phyloP scores from a whole-genome alignment of 768 basidiomycete species.

The Leccinum boreale region DNA sequence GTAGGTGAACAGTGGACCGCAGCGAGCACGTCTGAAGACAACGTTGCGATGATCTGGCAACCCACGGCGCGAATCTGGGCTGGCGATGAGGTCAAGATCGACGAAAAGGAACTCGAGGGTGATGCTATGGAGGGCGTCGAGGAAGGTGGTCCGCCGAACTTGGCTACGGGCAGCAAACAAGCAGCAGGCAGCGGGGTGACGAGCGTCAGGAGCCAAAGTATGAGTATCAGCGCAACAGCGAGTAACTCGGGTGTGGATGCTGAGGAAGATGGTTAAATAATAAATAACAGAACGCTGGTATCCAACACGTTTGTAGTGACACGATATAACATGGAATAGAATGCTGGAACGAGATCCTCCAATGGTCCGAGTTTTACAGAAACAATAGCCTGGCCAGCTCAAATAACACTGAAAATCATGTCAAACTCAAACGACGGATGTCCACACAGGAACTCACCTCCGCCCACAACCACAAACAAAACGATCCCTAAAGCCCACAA shows the following conservation, averaged over 20 bases:
- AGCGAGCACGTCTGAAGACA: slow-evolving; percentile 91
- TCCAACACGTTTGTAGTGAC: slow-evolving; percentile 11
- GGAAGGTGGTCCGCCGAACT: slow-evolving; percentile 23
- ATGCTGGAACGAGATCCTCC: slow-evolving; percentile 1
- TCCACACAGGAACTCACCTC: slow-evolving; percentile 51
- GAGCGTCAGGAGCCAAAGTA: slow-evolving; percentile 54
- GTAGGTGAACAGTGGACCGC: slow-evolving; percentile 81
- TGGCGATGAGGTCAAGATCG: slow-evolving; percentile 80
- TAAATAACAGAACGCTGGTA: slow-evolving; percentile 2
- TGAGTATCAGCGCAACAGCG: slow-evolving; percentile 53
- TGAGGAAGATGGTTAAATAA: slow-evolving; percentile 28
- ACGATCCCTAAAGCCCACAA: slow-evolving; percentile 72
- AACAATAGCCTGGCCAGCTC: slow-evolving; percentile 68
- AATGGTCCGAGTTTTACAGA: slow-evolving; percentile 39
- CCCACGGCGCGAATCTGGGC: slow-evolving; percentile 94
- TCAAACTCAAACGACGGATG: background rate
- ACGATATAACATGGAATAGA: background rate
- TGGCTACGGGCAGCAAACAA: slow-evolving; percentile 15
- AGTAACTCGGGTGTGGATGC: slow-evolving; percentile 52
- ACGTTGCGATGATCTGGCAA: slow-evolving; percentile 96
- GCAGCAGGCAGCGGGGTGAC: slow-evolving; percentile 29
- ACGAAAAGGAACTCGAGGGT: slow-evolving; percentile 80
- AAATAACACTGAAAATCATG: slow-evolving; percentile 55
- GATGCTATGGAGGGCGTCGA: slow-evolving; percentile 79
- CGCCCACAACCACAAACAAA: slow-evolving; percentile 75